Evolutionary conservation across 2,329 filamentous ascomycete genomes (phyloP).

Genomic region (Monosporascus sp.): DNA sequence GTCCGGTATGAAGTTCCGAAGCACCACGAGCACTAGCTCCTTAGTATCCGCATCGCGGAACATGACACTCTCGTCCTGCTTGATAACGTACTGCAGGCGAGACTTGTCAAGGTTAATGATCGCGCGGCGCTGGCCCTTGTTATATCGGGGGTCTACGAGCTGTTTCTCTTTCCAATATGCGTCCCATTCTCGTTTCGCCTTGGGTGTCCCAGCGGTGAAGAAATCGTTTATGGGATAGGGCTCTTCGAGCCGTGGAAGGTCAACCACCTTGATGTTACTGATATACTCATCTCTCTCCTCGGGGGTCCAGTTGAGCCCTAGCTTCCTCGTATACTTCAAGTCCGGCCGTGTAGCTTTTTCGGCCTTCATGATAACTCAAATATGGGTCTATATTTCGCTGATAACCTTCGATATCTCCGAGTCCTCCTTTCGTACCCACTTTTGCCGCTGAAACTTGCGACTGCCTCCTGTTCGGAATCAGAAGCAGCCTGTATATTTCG

Average conservation of each 20-base stretch:
- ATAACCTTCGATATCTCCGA: too few species aligned
- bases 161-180: constrained; percentile 6
- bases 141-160: constrained; percentile 4
- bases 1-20: constrained; percentile 15
- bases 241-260: constrained; percentile 1
- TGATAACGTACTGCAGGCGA: constrained; percentile 9
- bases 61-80: constrained; percentile 18
- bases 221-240: constrained; percentile 8
- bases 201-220: constrained; percentile 7
- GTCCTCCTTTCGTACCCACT: too few species aligned
- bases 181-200: constrained; percentile 7
- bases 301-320: constrained; percentile 8
- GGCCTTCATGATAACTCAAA: background rate
- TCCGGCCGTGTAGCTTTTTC: background rate
- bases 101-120: constrained; percentile 7
- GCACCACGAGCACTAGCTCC: constrained; percentile 13
- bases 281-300: constrained; percentile 5
- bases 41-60: constrained; percentile 16
- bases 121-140: constrained; percentile 4
- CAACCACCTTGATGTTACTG: constrained; percentile 4
- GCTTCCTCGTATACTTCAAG: background rate
- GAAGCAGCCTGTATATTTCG: too few species aligned
- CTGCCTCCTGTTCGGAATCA: too few species aligned
- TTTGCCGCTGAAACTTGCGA: too few species aligned
- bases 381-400: too few species aligned